Conservation (phyloP, 179 eudicot species). For the Patellifolia procumbens region DNA sequence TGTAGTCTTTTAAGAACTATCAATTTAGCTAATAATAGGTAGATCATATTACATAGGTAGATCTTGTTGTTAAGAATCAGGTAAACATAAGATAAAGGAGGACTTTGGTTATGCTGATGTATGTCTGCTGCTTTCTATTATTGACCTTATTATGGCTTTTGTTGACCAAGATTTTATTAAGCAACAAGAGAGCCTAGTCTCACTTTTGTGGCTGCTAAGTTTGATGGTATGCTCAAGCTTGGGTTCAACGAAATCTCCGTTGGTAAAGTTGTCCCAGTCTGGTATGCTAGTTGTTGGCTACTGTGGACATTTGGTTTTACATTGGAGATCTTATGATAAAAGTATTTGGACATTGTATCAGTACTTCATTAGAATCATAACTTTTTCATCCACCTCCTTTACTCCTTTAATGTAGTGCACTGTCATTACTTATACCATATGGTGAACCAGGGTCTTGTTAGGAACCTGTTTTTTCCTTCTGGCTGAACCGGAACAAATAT, state of each 20-base stretch:
- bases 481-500: constrained; percentile 71
- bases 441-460: constrained; percentile 75
- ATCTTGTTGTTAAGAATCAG: constrained; percentile 71
- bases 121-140: not conserved
- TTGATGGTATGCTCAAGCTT: constrained; percentile 91
- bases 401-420: not conserved
- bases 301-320: not conserved
- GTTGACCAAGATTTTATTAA: constrained; percentile 66
- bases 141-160: constrained; percentile 1
- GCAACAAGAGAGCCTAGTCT: constrained; percentile 74
- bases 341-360: not conserved
- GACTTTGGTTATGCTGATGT: not conserved
- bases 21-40: no score
- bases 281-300: constrained; percentile 46
- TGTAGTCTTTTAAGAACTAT: no score
- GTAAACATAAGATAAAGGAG: constrained; percentile 40
- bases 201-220: constrained; percentile 69
- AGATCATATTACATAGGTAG: constrained; percentile 72
- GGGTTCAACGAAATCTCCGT: constrained; percentile 92
- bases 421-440: constrained; percentile 54
- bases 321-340: not conserved
- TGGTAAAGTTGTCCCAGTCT: constrained; percentile 72
- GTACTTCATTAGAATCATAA: not conserved
- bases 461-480: constrained; percentile 77
- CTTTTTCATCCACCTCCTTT: not conserved